Percentiles rank a stretch among this genome's conserved stretches.
Evolutionary conservation across 2,329 filamentous ascomycete species (phyloP).

Genomic region (Canariomyces notabilis): DNA sequence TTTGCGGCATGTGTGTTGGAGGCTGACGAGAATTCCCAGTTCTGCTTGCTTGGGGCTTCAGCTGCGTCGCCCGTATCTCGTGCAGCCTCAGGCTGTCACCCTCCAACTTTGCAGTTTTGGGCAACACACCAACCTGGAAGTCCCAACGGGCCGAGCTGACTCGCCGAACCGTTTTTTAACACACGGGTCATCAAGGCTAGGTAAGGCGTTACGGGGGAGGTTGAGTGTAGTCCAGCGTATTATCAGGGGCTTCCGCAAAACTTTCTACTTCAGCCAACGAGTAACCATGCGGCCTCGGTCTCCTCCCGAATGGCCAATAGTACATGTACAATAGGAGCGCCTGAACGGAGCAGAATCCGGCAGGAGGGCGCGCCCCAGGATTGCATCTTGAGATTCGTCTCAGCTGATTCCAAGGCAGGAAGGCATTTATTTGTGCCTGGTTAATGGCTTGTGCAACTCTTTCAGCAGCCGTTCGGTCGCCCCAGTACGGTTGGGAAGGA

Average conservation of each 20-base stretch:
- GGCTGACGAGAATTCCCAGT: conserved; percentile 3
- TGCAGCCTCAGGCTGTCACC: conserved; percentile 9
- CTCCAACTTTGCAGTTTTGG: conserved; percentile 7
- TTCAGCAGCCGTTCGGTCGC: too few species aligned
- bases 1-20: background rate
- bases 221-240: background rate
- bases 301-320: background rate
- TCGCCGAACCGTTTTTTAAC: conserved; percentile 6
- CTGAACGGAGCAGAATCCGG: background rate
- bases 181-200: conserved; percentile 2
- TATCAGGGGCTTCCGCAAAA: background rate
- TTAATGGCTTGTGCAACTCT: background rate
- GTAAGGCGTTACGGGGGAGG: conserved; percentile 2
- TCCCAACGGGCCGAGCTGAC: conserved; percentile 11
- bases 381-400: background rate
- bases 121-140: conserved; percentile 1
- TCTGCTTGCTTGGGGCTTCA: conserved; percentile 9
- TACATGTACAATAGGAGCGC: background rate
- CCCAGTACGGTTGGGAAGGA: too few species aligned
- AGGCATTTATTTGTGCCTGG: background rate
- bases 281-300: background rate
- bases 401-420: background rate
- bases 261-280: background rate
- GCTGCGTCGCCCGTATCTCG: background rate
- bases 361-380: background rate